Evolutionary conservation across 306 rosid species (phyloP).

Genomic region (Erythrophleum fordii): DNA sequence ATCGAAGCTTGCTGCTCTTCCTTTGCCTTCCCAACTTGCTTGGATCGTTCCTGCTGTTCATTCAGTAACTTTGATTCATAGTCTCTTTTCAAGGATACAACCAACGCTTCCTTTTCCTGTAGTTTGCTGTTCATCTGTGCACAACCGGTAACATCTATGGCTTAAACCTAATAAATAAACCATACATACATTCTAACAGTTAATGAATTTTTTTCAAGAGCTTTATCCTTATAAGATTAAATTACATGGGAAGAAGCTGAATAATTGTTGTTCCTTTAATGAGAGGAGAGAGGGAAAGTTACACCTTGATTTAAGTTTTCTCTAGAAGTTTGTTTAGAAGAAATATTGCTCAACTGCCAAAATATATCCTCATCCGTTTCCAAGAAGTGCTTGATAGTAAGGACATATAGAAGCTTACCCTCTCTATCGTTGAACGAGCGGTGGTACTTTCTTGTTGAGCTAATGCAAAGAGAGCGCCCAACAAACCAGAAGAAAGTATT

Average conservation of each 20-base stretch:
- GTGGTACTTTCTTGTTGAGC: conserved; percentile 62
- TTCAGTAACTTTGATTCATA: conserved; percentile 66
- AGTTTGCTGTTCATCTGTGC: conserved; percentile 68
- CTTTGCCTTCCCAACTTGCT: conserved; percentile 67
- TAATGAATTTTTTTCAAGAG: background rate
- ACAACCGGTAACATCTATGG: conserved; percentile 42
- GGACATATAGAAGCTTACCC: conserved; percentile 45
- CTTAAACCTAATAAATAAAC: conserved; percentile 32
- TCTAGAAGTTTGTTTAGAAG: background rate
- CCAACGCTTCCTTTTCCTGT: conserved; percentile 72
- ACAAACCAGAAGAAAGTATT: conserved; percentile 52
- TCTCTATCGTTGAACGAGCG: conserved; percentile 59
- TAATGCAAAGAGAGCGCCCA: conserved; percentile 60
- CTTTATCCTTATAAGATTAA: conserved; percentile 12
- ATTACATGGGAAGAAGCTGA: conserved; percentile 19
- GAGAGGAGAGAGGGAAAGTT: conserved; percentile 1
- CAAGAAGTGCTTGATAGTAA: background rate
- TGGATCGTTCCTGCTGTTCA: conserved; percentile 68
- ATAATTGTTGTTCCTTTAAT: background rate
- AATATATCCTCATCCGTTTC: conserved; percentile 28
- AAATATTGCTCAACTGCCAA: conserved; percentile 34
- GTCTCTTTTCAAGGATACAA: conserved; percentile 60
- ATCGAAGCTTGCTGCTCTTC: conserved; percentile 66
- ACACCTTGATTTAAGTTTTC: conserved; percentile 18
- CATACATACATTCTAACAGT: background rate